Evolutionary conservation across 805 yeast species (phyloP).

Genomic region (Limtongozyma cylindracea): DNA sequence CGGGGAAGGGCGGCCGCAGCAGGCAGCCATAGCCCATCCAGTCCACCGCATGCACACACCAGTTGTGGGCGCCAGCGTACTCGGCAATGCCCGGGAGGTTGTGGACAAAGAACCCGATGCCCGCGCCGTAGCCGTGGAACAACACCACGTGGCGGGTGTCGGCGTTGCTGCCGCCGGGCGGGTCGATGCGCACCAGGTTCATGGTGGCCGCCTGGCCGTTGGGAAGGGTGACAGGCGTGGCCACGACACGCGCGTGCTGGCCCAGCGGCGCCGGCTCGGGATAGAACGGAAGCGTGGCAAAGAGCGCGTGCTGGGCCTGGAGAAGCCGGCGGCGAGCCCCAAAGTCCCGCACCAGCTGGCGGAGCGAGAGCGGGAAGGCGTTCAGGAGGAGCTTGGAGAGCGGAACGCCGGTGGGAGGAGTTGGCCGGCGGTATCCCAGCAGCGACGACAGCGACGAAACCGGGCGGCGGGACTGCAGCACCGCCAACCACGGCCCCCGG

Average conservation of each 20-base stretch:
- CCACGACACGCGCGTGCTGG: slow-evolving; percentile 8
- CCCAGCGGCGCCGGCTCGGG: slow-evolving; percentile 10
- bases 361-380: slow-evolving; percentile 29
- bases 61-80: slow-evolving; percentile 11
- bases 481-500: too few species aligned
- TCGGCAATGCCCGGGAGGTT: slow-evolving; percentile 9
- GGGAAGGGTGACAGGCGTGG: slow-evolving; percentile 6
- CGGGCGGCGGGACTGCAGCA: too few species aligned
- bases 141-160: slow-evolving; percentile 10
- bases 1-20: slow-evolving; percentile 41
- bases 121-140: slow-evolving; percentile 20
- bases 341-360: slow-evolving; percentile 29
- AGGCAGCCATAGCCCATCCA: slow-evolving; percentile 81
- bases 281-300: slow-evolving; percentile 19
- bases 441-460: too few species aligned
- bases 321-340: slow-evolving; percentile 10
- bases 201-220: slow-evolving; percentile 7
- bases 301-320: slow-evolving; percentile 19
- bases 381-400: slow-evolving; percentile 22
- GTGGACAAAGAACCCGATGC: slow-evolving; percentile 16
- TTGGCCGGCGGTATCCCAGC: too few species aligned
- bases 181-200: slow-evolving; percentile 15
- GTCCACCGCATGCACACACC: slow-evolving; percentile 74
- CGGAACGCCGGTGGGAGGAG: slow-evolving; percentile 48
- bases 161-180: slow-evolving; percentile 2